Base-by-base conservation (phyloP, 768 basidiomycete genomes). In the Tulasnella calospora region DNA sequence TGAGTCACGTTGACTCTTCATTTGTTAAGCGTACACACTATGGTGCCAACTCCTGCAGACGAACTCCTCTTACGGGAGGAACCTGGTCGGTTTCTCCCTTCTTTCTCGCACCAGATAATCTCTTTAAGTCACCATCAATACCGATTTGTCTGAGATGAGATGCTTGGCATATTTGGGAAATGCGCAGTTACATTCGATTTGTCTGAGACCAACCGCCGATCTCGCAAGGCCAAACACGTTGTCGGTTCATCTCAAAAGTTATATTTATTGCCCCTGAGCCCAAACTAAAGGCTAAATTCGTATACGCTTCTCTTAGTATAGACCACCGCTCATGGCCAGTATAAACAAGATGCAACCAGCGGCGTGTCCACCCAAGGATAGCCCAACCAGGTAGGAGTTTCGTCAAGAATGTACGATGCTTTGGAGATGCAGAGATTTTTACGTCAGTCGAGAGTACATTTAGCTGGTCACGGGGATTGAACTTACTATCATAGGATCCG, bases 401-500 rank as follows among this genome's bases (percentile, higher is more conserved):
- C 77, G 30, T 44, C 55, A 21, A 73, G 69, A 33, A 78, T 47
- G 70, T 78, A 78, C 30, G 44, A 19, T 8, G 46, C 74, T 75
- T 23, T 9, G 61, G 61, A 35, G 27, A 23, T 7, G 30, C 61
- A 27, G 27, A 12, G 12, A 47, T 23, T 27, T 15, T 36, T 23
- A 51, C 19, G 74, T 46, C 55, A 71, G 40, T 72, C 19, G 3
- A 40, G 15, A 27, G 13, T 27, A 27, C 3, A 40, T 0, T 3
- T 1, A 6, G 21, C 23, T 19, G 1, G n/a, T n/a, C 13, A 2
- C 23, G 8, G 38, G 33, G 46, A 27, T 27, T 3, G 12, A 13
- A 47, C 74, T n/a, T 38, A 75, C 74, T 46, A 19, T 75, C 74
- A 55, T 73, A 78, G 23, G 40, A 46, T 73, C 77, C 77, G 2